These are phyloP conservation scores for Anethum foeniculum DNA, from an alignment of 140 eudicot species.

Conservation along the genomic window DNA sequence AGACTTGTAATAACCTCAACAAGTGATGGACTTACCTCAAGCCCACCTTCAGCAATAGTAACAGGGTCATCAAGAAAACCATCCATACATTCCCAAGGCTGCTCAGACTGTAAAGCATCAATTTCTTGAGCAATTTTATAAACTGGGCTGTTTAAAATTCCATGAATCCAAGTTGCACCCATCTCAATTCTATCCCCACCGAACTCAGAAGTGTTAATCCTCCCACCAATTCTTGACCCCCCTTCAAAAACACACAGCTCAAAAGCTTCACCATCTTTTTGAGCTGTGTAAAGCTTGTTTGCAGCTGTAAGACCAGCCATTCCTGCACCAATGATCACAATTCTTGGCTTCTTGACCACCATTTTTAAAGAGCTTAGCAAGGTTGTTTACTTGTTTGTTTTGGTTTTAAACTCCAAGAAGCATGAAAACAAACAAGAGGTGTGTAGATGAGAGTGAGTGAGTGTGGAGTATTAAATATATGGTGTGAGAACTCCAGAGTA, in stretches of 20 bases:
- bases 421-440: not conserved
- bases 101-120: constrained; percentile 42
- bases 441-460: constrained; percentile 1
- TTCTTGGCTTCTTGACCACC: constrained; percentile 68
- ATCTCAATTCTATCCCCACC: constrained; percentile 80
- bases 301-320: constrained; percentile 95
- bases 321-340: constrained; percentile 92
- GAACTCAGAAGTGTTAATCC: constrained; percentile 71
- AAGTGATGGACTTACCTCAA: constrained; percentile 39
- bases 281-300: constrained; percentile 55
- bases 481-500: constrained; percentile 4
- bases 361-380: constrained; percentile 23
- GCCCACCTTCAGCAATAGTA: constrained; percentile 77
- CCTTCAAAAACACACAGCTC: constrained; percentile 78
- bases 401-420: not conserved
- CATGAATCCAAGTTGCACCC: constrained; percentile 99
- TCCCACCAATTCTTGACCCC: constrained; percentile 78
- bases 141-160: constrained; percentile 81
- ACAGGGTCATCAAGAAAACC: constrained; percentile 48
- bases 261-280: constrained; percentile 31
- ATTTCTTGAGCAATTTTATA: constrained; percentile 59
- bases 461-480: not conserved
- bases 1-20: constrained; percentile 57
- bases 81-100: constrained; percentile 97
- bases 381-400: not conserved